A percentile compares a stretch with the other conserved stretches of the same genome.
phyloP scores from a whole-genome alignment of 2,329 filamentous ascomycete genomes.

The Paecilomyces sp. region DNA sequence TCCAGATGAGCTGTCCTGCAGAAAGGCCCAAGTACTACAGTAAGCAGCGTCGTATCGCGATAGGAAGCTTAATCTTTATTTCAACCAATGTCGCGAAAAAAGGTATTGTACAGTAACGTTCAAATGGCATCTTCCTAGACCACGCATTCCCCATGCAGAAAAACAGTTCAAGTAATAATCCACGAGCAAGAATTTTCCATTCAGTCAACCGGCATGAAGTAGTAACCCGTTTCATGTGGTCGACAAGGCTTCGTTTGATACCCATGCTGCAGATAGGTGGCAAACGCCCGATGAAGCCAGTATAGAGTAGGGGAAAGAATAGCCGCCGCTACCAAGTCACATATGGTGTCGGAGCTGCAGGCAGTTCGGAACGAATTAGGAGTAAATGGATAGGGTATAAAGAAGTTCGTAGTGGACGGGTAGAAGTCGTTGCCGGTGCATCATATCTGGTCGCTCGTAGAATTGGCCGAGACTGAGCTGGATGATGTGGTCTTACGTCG shows the following conservation, averaged over 20 bases:
- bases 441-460: background rate
- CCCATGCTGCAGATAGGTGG: conserved; percentile 28
- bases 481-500: background rate
- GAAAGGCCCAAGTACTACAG: background rate
- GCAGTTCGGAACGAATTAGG: background rate
- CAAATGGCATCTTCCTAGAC: background rate
- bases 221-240: background rate
- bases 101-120: background rate
- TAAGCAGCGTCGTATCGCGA: background rate
- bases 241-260: conserved; percentile 1
- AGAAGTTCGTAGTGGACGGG: background rate
- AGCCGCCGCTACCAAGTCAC: background rate
- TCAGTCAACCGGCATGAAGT: background rate
- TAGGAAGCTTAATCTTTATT: background rate
- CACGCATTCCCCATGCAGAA: conserved; percentile 14
- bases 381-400: background rate
- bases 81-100: conserved; percentile 2
- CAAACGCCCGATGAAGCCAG: conserved; percentile 13
- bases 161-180: background rate
- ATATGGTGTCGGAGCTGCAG: background rate
- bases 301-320: conserved; percentile 2
- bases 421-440: background rate
- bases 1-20: background rate
- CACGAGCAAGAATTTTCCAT: background rate
- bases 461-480: background rate